Evolutionary conservation across 148 eudicot genomes (phyloP).

Genomic region (Silene latifolia): DNA sequence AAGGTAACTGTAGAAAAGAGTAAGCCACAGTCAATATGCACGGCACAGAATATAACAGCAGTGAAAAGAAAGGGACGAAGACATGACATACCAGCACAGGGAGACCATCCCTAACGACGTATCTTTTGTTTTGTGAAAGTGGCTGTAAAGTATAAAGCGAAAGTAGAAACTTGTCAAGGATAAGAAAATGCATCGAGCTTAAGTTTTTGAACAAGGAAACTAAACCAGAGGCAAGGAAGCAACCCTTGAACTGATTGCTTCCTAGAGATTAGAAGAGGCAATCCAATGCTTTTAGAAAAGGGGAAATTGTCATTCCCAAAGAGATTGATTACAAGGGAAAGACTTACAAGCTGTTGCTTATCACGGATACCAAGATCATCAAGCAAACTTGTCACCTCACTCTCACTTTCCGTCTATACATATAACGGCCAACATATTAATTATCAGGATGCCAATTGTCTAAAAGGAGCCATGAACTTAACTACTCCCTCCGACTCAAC

Average conservation of each 20-base stretch:
- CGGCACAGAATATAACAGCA: background rate
- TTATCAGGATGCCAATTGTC: background rate
- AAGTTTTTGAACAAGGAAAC: background rate
- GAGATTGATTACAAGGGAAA: background rate
- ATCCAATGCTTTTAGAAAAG: background rate
- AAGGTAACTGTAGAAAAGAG: slow-evolving; percentile 57
- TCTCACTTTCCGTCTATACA: slow-evolving; percentile 80
- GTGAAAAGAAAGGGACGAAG: background rate
- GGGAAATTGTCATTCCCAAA: background rate
- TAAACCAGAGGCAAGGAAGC: background rate
- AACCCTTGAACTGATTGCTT: background rate
- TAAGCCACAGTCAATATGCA: slow-evolving; percentile 13
- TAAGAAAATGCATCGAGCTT: background rate
- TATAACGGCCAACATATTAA: background rate
- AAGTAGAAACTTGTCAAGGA: background rate
- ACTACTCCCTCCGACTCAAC: too few species aligned
- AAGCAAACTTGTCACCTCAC: slow-evolving; percentile 63
- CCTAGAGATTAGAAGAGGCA: background rate
- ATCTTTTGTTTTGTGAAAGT: slow-evolving; percentile 78
- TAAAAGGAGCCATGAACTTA: background rate
- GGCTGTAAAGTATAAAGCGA: slow-evolving; percentile 51
- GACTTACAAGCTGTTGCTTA: slow-evolving; percentile 75
- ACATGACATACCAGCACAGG: slow-evolving; percentile 63
- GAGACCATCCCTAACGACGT: slow-evolving; percentile 74
- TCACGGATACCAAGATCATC: slow-evolving; percentile 85